A percentile compares a stretch with the other conserved stretches of the same genome.
Conservation (phyloP, 306 rosid genomes). For the Vigna radiata region DNA sequence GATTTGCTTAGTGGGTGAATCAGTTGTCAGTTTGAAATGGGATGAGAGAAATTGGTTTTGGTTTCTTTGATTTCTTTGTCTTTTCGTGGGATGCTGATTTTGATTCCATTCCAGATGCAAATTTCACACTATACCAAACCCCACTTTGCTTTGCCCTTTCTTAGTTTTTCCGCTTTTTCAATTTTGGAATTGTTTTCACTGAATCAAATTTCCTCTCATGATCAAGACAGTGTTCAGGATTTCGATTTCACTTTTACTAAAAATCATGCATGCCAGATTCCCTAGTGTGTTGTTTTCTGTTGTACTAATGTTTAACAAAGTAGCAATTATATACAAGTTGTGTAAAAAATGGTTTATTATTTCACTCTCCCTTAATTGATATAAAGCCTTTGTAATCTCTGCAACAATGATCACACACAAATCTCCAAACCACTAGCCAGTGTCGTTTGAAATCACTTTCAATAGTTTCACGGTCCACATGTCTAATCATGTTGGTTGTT, state of each 20-base stretch:
- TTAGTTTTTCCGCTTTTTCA: neutral
- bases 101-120: slow-evolving; percentile 46
- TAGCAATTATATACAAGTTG: slow-evolving; percentile 19
- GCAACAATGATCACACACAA: slow-evolving; percentile 40
- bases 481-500: slow-evolving; percentile 95
- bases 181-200: slow-evolving; percentile 23
- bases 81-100: slow-evolving; percentile 48
- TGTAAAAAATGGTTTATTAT: neutral
- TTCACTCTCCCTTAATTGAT: neutral
- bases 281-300: neutral
- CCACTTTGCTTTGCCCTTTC: slow-evolving; percentile 47
- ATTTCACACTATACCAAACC: slow-evolving; percentile 52
- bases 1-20: slow-evolving; percentile 37
- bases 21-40: slow-evolving; percentile 23
- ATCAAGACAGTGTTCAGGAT: slow-evolving; percentile 1
- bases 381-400: slow-evolving; percentile 36
- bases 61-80: slow-evolving; percentile 35
- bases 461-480: slow-evolving; percentile 67
- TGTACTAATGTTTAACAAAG: slow-evolving; percentile 36
- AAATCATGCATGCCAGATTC: slow-evolving; percentile 42
- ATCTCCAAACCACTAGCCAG: slow-evolving; percentile 42
- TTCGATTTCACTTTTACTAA: slow-evolving; percentile 31
- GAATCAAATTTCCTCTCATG: slow-evolving; percentile 30
- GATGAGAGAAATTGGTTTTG: slow-evolving; percentile 26
- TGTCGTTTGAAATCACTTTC: slow-evolving; percentile 54